A percentile compares a stretch with the other conserved stretches of the same genome.
Evolutionary conservation across 176 grass and related monocot genomes (phyloP).

Genomic region (Lolium perenne): DNA sequence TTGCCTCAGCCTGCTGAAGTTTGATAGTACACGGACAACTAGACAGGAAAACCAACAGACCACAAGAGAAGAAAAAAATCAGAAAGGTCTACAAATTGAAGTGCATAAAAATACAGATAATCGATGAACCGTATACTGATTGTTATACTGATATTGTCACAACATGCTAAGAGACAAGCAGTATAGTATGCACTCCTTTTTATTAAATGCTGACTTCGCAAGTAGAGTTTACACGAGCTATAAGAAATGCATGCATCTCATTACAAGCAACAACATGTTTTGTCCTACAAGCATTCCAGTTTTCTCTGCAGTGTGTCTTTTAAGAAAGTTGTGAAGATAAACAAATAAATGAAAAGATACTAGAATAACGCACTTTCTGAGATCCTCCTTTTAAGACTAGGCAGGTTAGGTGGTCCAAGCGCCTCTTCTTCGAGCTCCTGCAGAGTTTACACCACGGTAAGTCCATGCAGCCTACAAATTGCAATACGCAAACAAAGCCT

Average conservation of each 20-base stretch:
- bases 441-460: constrained; percentile 16
- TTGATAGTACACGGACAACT: constrained; percentile 96
- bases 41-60: constrained; percentile 42
- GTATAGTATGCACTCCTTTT: constrained; percentile 1
- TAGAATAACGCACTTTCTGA: constrained; percentile 75
- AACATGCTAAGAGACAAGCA: not conserved
- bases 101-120: constrained; percentile 13
- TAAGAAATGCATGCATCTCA: constrained; percentile 16
- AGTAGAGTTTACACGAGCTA: not conserved
- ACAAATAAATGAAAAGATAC: constrained; percentile 3
- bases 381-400: constrained; percentile 84
- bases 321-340: not conserved
- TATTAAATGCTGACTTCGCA: constrained; percentile 6
- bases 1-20: constrained; percentile 83
- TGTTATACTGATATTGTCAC: not conserved
- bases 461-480: not conserved
- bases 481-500: not conserved
- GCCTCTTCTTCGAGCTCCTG: constrained; percentile 91
- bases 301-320: not conserved
- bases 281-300: not conserved
- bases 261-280: not conserved
- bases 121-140: not conserved
- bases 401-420: constrained; percentile 73
- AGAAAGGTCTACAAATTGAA: constrained; percentile 16
- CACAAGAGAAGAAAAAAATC: constrained; percentile 24